Evolutionary conservation across 495 filamentous ascomycete species (phyloP).

Genomic region (Xylaria palmicola): DNA sequence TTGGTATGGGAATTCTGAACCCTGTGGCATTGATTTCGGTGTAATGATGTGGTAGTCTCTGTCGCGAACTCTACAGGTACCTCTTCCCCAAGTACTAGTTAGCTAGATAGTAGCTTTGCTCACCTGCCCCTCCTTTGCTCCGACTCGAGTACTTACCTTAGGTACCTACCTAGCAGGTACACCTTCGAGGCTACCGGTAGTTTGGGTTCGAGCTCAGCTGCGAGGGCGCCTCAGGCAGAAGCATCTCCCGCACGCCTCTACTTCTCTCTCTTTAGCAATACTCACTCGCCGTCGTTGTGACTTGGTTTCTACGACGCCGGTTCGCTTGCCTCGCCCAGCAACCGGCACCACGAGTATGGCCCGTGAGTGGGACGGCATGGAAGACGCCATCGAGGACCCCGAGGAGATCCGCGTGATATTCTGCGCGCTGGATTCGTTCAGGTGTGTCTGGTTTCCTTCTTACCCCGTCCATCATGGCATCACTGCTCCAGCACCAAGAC

Average conservation of each 20-base stretch:
- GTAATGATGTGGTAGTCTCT: background rate
- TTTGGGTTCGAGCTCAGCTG: background rate
- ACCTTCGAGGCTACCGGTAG: too few relatives aligned
- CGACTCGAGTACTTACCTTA: too few relatives aligned
- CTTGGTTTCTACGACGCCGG: background rate
- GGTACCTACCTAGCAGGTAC: too few relatives aligned
- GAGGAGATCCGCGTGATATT: slow-evolving; percentile 77
- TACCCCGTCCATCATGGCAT: background rate
- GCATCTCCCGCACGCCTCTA: background rate
- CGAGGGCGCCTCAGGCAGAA: background rate
- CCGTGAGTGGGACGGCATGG: slow-evolving; percentile 57
- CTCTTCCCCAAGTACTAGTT: background rate
- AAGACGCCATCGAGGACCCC: slow-evolving; percentile 63
- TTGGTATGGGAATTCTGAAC: background rate
- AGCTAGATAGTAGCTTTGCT: background rate
- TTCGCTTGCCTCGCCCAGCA: too few relatives aligned
- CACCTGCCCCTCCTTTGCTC: background rate
- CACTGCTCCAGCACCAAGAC: background rate
- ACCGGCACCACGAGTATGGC: slow-evolving; percentile 1
- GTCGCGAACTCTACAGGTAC: background rate
- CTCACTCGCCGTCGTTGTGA: background rate
- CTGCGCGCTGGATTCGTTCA: slow-evolving; percentile 78
- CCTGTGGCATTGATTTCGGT: background rate
- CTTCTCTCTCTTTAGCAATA: background rate
- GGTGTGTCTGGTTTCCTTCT: slow-evolving; percentile 53